Percentiles rank a stretch among this genome's conserved stretches.
These are phyloP conservation scores for Asparagopsis taxiformis DNA, from an alignment of 31 red algal genomes.

Conservation along the genomic window DNA sequence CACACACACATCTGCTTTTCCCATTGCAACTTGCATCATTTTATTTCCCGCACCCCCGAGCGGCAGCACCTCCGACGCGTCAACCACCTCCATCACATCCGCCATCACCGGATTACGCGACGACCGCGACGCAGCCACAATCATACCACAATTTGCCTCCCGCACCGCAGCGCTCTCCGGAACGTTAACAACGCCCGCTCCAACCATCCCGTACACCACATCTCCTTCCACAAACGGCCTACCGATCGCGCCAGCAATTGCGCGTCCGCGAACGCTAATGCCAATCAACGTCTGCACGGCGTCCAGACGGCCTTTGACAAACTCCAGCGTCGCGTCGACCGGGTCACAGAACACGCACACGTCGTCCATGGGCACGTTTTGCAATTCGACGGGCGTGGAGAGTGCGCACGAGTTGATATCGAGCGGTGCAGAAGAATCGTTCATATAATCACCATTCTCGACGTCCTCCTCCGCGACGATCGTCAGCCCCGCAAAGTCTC, in stretches of 20 bases:
- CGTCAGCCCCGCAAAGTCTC: conserved; percentile 4
- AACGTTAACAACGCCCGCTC: conserved; percentile 5
- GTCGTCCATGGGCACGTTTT: conserved; percentile 4
- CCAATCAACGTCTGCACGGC: conserved; percentile 44
- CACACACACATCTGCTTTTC: conserved; percentile 19
- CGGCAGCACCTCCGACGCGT: neutral
- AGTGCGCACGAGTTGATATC: neutral
- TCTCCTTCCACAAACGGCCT: conserved; percentile 20
- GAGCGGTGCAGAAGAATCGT: neutral
- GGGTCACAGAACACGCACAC: conserved; percentile 62
- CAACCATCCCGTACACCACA: neutral
- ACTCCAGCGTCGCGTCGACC: conserved; percentile 48
- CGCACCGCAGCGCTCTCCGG: neutral
- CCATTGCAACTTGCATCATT: conserved; percentile 13
- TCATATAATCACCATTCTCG: neutral
- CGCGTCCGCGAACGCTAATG: conserved; percentile 25
- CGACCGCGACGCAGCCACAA: conserved; percentile 7
- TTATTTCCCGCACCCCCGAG: conserved; percentile 54
- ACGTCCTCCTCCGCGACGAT: conserved; percentile 62
- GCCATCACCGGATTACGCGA: neutral
- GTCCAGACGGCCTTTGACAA: conserved; percentile 32
- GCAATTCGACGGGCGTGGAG: neutral
- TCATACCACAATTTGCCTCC: neutral
- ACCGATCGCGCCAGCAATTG: conserved; percentile 45
- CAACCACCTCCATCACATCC: conserved; percentile 7